phyloP scores from a whole-genome alignment of 306 rosid genomes.

The Glycine soja region DNA sequence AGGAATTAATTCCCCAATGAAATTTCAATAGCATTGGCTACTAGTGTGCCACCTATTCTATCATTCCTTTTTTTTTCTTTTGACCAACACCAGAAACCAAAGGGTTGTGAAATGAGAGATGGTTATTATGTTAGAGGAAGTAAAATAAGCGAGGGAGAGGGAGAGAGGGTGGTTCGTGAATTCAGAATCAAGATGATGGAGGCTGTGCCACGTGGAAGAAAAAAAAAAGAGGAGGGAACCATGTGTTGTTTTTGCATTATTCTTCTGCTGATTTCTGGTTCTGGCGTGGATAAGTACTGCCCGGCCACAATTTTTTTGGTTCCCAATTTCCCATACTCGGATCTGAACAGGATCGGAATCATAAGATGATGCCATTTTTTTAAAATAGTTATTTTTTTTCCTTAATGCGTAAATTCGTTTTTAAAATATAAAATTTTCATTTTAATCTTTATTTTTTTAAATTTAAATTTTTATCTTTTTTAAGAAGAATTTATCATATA shows the following conservation, averaged over 20 bases:
- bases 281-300: conserved; percentile 49
- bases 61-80: not conserved
- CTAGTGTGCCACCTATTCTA: not conserved
- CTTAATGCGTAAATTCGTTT: no score
- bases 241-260: not conserved
- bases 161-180: not conserved
- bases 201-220: conserved; percentile 55
- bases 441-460: no score
- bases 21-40: not conserved
- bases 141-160: no score
- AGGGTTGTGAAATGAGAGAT: not conserved
- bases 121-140: no score
- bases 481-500: no score
- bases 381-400: no score
- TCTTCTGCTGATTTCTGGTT: conserved; percentile 26
- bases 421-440: no score
- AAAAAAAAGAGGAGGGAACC: not conserved
- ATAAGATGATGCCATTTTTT: conserved; percentile 7
- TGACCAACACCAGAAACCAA: not conserved
- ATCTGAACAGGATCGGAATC: conserved; percentile 6
- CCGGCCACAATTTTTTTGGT: conserved; percentile 38
- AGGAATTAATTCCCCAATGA: conserved; percentile 52
- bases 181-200: conserved; percentile 37
- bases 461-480: no score
- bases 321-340: not conserved